Conservation (phyloP, 23 red algal genomes). For the Agarophyton chilense region DNA sequence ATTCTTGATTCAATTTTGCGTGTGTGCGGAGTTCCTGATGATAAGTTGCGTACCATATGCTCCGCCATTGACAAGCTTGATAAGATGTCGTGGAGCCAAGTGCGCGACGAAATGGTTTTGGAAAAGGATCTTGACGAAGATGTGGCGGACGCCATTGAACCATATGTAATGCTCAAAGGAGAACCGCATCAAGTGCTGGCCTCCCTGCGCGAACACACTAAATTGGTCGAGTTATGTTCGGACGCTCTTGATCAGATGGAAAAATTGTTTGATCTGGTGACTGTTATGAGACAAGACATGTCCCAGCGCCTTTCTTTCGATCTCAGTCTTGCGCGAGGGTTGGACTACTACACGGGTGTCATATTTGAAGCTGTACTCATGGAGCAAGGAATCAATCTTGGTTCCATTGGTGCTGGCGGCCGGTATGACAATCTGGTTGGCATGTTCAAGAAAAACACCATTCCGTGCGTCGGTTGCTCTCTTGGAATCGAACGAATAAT, state of each 20-base stretch:
- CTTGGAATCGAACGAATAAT: constrained; percentile 96
- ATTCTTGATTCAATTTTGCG: constrained; percentile 88
- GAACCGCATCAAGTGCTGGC: constrained; percentile 61
- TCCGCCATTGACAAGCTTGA: constrained; percentile 98
- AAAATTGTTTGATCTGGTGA: constrained; percentile 71
- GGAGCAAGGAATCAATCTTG: constrained; percentile 68
- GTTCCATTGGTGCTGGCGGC: constrained; percentile 94
- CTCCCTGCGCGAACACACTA: constrained; percentile 44
- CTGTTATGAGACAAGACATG: constrained; percentile 67
- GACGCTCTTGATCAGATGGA: constrained; percentile 88
- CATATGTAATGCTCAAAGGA: constrained; percentile 66
- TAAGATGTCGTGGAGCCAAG: constrained; percentile 85
- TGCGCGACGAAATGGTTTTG: constrained; percentile 91
- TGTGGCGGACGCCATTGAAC: constrained; percentile 79
- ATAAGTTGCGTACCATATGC: constrained; percentile 85
- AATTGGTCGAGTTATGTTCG: constrained; percentile 42
- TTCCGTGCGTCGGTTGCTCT: constrained; percentile 96
- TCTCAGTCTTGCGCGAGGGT: constrained; percentile 86
- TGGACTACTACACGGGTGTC: constrained; percentile 99
- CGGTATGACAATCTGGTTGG: constrained; percentile 94
- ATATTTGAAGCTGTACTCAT: constrained; percentile 97
- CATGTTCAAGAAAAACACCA: constrained; percentile 73
- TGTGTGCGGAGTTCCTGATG: constrained; percentile 92
- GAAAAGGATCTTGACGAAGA: constrained; percentile 79
- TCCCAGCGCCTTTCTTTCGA: constrained; percentile 68